Evolutionary conservation across 2,329 filamentous ascomycete genomes (phyloP).

Genomic region (Sphaerulina musiva): DNA sequence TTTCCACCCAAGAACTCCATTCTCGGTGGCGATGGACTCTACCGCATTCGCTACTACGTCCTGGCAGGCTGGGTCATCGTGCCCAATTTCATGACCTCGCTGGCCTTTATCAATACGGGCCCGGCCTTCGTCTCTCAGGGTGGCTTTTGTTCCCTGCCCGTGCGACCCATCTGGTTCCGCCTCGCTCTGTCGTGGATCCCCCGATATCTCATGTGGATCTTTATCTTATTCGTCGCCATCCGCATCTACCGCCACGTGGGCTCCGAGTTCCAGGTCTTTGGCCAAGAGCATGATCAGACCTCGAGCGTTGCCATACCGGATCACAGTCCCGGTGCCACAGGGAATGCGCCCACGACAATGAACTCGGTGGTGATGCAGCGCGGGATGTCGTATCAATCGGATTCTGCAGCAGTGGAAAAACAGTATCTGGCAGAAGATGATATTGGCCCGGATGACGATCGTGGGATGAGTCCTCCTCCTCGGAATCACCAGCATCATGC

Average conservation of each 20-base stretch:
- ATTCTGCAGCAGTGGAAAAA: slow-evolving; percentile 18
- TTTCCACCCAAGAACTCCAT: slow-evolving; percentile 47
- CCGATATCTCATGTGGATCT: slow-evolving; percentile 60
- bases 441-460: slow-evolving; percentile 26
- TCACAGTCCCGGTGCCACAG: slow-evolving; percentile 3
- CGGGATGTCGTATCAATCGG: slow-evolving; percentile 12
- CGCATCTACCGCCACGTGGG: slow-evolving; percentile 65
- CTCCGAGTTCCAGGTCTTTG: slow-evolving; percentile 38
- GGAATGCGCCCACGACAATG: slow-evolving; percentile 1
- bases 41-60: slow-evolving; percentile 57
- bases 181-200: slow-evolving; percentile 66
- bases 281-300: slow-evolving; percentile 26
- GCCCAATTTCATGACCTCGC: slow-evolving; percentile 53
- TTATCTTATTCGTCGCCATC: slow-evolving; percentile 59
- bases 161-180: slow-evolving; percentile 61
- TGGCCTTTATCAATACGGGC: slow-evolving; percentile 56
- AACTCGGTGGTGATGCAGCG: slow-evolving; percentile 8
- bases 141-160: slow-evolving; percentile 63
- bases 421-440: slow-evolving; percentile 11
- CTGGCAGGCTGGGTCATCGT: slow-evolving; percentile 53
- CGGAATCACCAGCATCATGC: not conserved
- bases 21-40: slow-evolving; percentile 56
- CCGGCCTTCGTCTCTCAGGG: slow-evolving; percentile 56
- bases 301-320: slow-evolving; percentile 15
- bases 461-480: not conserved